phyloP scores from a whole-genome alignment of 2,329 filamentous ascomycete genomes.

The Microdochium trichocladiopsis region DNA sequence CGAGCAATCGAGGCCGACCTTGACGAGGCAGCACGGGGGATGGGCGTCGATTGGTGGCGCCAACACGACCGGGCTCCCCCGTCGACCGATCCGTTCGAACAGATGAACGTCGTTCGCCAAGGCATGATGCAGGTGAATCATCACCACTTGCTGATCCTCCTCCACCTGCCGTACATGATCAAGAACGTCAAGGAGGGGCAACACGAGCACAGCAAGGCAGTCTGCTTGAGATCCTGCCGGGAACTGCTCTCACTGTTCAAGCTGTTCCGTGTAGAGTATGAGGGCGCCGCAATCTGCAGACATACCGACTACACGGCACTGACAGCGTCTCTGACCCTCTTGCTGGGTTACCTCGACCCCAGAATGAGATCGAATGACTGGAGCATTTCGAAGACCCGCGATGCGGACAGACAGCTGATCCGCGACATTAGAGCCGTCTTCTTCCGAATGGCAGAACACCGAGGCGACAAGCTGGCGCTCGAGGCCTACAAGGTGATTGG shows the following conservation, averaged over 20 bases:
- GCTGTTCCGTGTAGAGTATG: constrained; percentile 32
- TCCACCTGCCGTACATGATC: constrained; percentile 50
- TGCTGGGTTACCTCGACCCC: constrained; percentile 40
- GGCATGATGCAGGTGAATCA: constrained; percentile 43
- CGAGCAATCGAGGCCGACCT: constrained; percentile 40
- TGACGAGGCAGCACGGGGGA: constrained; percentile 28
- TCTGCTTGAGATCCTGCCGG: constrained; percentile 41
- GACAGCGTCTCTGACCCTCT: constrained; percentile 41
- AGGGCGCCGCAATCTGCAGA: constrained; percentile 32
- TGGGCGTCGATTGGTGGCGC: constrained; percentile 43
- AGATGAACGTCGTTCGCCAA: constrained; percentile 18
- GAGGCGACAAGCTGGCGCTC: constrained; percentile 30
- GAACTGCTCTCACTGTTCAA: constrained; percentile 41
- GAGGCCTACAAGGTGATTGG: constrained; percentile 35
- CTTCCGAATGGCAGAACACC: constrained; percentile 26
- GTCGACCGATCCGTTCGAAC: constrained; percentile 14
- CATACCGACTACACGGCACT: constrained; percentile 45
- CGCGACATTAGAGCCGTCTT: constrained; percentile 28
- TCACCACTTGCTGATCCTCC: constrained; percentile 40
- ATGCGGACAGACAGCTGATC: constrained; percentile 28
- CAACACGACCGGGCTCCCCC: constrained; percentile 16
- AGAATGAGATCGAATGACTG: constrained; percentile 13
- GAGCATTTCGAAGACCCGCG: constrained; percentile 12
- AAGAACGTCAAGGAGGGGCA: constrained; percentile 26
- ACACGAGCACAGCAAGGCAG: constrained; percentile 40